Percentiles rank a stretch among this genome's conserved stretches.
Conservation (phyloP, 306 rosid genomes). For the Cucumis melo region DNA sequence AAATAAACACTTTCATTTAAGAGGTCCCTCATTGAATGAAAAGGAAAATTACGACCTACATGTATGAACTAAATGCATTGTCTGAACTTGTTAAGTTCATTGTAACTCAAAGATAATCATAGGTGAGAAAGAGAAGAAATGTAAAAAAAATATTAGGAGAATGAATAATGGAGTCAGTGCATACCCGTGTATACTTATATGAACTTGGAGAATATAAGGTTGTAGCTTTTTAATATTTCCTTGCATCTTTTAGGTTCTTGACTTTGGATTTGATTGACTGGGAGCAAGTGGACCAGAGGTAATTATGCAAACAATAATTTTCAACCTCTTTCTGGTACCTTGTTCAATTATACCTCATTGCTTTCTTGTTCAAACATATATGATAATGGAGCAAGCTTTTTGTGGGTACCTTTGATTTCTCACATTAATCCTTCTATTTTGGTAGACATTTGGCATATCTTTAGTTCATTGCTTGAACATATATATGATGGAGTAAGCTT, state of each 20-base stretch:
- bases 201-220: neutral
- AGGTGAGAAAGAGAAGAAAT: neutral
- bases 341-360: neutral
- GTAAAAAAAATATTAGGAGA: neutral
- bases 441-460: neutral
- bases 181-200: neutral
- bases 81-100: too few species aligned
- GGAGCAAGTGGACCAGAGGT: conserved; percentile 85
- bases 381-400: too few species aligned
- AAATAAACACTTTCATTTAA: too few species aligned
- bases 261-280: conserved; percentile 84
- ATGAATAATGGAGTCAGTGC: neutral
- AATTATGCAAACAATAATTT: neutral
- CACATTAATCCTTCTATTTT: neutral
- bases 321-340: neutral
- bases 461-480: neutral
- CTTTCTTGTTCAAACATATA: neutral
- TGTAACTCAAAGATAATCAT: too few species aligned
- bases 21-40: too few species aligned
- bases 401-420: neutral
- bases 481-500: neutral
- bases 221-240: conserved; percentile 14
- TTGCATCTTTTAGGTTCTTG: conserved; percentile 57
- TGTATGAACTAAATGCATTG: too few species aligned
- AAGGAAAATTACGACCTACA: too few species aligned